These are phyloP conservation scores for Cyamopsis tetragonoloba DNA, from an alignment of 306 rosid genomes.

Conservation along the genomic window DNA sequence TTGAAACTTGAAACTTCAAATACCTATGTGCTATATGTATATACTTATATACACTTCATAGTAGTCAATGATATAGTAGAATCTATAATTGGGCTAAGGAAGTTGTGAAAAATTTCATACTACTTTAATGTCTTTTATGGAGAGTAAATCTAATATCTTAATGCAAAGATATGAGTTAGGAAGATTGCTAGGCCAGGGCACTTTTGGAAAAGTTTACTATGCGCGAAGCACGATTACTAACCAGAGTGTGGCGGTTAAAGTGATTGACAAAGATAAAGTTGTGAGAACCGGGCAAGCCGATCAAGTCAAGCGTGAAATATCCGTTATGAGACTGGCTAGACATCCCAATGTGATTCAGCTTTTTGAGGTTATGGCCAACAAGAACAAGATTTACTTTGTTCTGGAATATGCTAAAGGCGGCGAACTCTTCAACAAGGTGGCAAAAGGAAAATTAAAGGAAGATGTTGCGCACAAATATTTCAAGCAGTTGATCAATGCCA, in stretches of 20 bases:
- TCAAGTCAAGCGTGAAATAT: conserved; percentile 70
- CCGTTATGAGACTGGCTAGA: conserved; percentile 67
- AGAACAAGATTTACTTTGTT: conserved; percentile 78
- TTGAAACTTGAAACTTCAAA: too few species aligned
- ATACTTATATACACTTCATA: conserved; percentile 18
- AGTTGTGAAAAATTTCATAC: conserved; percentile 10
- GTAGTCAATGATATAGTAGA: conserved; percentile 24
- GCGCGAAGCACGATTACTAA: conserved; percentile 57
- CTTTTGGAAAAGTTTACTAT: conserved; percentile 82
- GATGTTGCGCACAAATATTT: conserved; percentile 66
- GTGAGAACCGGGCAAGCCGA: conserved; percentile 51
- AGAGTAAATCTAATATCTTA: conserved; percentile 44
- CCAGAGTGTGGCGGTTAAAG: conserved; percentile 81
- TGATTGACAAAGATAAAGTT: conserved; percentile 68
- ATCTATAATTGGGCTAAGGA: conserved; percentile 19
- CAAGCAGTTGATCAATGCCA: conserved; percentile 67
- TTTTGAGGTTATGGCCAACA: conserved; percentile 88
- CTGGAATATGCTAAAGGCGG: conserved; percentile 91
- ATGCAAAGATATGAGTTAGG: conserved; percentile 74
- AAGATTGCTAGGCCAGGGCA: conserved; percentile 76
- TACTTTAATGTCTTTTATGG: conserved; percentile 46
- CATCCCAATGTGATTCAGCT: conserved; percentile 79
- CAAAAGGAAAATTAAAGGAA: conserved; percentile 78
- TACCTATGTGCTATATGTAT: conserved; percentile 7
- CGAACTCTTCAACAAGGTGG: conserved; percentile 76